Evolutionary conservation across 345 rosid species (phyloP), one percentile per base, ranked within the genome.

Genomic region (Pistacia atlantica): DNA sequence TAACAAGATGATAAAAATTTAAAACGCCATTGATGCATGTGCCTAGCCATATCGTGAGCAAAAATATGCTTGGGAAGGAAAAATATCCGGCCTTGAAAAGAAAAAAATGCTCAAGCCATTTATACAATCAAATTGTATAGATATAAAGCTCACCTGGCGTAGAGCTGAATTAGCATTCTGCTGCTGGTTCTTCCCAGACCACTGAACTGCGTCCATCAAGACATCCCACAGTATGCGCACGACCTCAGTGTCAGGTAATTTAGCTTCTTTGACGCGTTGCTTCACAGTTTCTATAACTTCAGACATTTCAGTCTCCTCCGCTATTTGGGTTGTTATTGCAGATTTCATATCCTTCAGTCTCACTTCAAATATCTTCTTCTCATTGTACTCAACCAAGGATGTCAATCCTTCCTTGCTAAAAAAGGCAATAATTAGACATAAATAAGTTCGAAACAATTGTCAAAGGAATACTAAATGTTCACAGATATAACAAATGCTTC

Each of bases 161-260:
- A 97, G 76, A 75, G 97, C 97, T 56, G 92, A 62, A 84, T 92
- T 92, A 25, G 93, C 89, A 82, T 94, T 97, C 86, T 94, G 99
- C 87, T 97, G 97, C 88, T 97, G 98, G 86, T 92, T 97, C 92
- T 92, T 94, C 66, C 99, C 98, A 78, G 98, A 93, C 97, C 98
- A 94, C 80, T 92, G 99, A 74, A 97, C 97, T 78, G 97, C 99
- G 87, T 93, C 99, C 98, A 92, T 97, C 70, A 97, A 66, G 38
- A 91, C 90, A 89, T 97, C 97, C 99, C 99, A 97, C 73, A 92
- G 78, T 68, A 91, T 90, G 67, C 97, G 84, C 71, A 97, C 89
- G 37, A 91, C 83, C 85, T 97, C 98, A 66, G 81, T 71, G 38
- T 93, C 97, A 8, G 88, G 98, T 51, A 96, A 84, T 68, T 90